Percentiles rank a stretch among this genome's conserved stretches.
Evolutionary conservation across 2,329 filamentous ascomycete genomes (phyloP).

Genomic region (Fusarium ambrosium): DNA sequence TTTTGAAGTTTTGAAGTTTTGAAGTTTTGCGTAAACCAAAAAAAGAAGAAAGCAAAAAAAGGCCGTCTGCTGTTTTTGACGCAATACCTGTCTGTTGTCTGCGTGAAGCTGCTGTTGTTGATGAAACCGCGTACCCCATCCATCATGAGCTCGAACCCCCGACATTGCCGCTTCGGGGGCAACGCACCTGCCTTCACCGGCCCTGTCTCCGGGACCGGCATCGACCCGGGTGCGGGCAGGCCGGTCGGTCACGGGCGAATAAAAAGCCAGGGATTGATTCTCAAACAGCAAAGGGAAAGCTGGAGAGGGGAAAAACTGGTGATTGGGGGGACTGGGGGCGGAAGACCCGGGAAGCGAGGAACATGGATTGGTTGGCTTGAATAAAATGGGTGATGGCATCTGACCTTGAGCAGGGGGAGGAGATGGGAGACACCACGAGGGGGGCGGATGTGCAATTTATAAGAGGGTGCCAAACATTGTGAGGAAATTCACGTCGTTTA

Average conservation of each 20-base stretch:
- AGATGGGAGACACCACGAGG: neutral
- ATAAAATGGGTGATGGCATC: conserved; percentile 24
- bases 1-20: too few relatives aligned
- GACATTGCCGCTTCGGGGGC: neutral
- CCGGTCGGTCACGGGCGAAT: conserved; percentile 21
- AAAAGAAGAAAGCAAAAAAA: neutral
- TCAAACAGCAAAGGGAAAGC: neutral
- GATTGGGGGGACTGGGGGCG: conserved; percentile 2
- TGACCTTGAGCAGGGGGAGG: conserved; percentile 1
- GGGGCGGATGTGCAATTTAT: neutral
- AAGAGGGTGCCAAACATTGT: neutral
- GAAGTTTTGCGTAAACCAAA: neutral
- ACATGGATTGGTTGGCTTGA: conserved; percentile 16
- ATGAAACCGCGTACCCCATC: neutral
- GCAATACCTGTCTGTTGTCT: neutral
- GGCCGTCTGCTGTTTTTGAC: neutral
- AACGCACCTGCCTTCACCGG: conserved; percentile 12
- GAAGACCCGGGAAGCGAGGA: conserved; percentile 13
- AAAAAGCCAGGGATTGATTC: conserved; percentile 8
- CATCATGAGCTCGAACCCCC: neutral
- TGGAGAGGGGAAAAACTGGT: conserved; percentile 5
- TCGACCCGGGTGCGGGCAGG: conserved; percentile 18
- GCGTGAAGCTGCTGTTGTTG: neutral
- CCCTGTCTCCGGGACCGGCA: conserved; percentile 21
- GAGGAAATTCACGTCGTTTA: neutral